phyloP scores from a whole-genome alignment of 768 basidiomycete genomes.

The Macrocybe gigantea region DNA sequence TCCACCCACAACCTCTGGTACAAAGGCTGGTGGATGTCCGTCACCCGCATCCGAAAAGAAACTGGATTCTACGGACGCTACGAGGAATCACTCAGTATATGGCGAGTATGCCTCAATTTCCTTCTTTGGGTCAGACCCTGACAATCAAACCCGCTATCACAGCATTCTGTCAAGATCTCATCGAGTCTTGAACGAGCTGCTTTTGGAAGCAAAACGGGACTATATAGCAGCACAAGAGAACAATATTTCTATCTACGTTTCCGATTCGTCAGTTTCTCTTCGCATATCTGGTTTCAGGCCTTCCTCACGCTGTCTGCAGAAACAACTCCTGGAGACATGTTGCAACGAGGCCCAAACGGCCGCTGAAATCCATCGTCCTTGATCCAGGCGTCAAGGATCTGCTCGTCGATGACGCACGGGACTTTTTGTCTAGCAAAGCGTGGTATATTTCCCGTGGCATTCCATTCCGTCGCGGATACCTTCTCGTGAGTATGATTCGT shows the following conservation, averaged over 20 bases:
- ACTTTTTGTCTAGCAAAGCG: constrained; percentile 60
- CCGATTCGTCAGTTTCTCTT: constrained; percentile 29
- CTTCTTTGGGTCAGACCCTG: background rate
- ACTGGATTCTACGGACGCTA: constrained; percentile 24
- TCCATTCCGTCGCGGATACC: constrained; percentile 75
- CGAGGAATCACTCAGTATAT: constrained; percentile 34
- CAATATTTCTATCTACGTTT: constrained; percentile 46
- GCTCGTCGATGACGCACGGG: constrained; percentile 60
- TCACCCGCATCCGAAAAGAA: constrained; percentile 31
- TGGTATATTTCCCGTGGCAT: constrained; percentile 80
- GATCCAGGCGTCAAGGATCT: constrained; percentile 64
- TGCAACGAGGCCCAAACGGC: constrained; percentile 57
- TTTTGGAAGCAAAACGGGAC: constrained; percentile 46
- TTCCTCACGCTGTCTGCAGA: background rate
- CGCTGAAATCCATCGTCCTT: constrained; percentile 61
- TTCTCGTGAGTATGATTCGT: constrained; percentile 32
- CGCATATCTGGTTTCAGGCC: background rate
- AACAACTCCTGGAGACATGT: constrained; percentile 48
- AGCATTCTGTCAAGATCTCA: constrained; percentile 49
- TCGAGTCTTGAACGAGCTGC: constrained; percentile 40
- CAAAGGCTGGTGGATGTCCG: constrained; percentile 35
- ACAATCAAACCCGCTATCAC: constrained; percentile 1
- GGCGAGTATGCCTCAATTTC: constrained; percentile 19
- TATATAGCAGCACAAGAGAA: constrained; percentile 49
- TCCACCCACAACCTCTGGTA: constrained; percentile 42